These are phyloP conservation scores for Erysimum pusillum DNA, from an alignment of 441 rosid species.

Conservation along the genomic window DNA sequence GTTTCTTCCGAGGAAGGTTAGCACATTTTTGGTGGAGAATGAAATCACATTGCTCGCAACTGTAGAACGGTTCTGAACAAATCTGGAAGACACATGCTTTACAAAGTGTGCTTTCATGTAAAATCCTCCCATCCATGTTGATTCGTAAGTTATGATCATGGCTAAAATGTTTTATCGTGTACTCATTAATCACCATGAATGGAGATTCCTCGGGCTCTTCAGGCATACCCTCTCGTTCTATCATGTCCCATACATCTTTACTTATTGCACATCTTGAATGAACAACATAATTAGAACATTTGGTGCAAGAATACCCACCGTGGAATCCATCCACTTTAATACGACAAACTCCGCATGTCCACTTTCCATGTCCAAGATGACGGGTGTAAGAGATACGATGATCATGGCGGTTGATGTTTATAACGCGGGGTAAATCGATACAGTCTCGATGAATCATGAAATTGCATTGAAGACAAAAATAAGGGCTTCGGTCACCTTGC, in stretches of 20 bases:
- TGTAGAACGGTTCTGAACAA: no score
- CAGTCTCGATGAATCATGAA: no score
- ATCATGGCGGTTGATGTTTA: neutral
- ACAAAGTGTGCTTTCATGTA: neutral
- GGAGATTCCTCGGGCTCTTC: neutral
- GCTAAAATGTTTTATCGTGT: neutral
- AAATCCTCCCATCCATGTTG: neutral
- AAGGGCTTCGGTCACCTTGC: no score
- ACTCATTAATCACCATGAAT: neutral
- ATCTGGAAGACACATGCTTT: neutral
- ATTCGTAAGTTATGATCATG: neutral
- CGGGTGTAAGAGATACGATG: neutral
- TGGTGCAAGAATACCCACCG: neutral
- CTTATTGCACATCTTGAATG: neutral
- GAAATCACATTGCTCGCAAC: no score
- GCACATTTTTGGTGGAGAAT: no score
- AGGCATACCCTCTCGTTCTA: neutral
- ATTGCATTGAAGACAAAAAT: no score
- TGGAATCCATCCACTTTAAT: neutral
- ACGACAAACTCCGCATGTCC: neutral
- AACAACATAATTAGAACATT: neutral
- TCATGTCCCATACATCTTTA: neutral
- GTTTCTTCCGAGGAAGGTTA: neutral
- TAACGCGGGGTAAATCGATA: no score
- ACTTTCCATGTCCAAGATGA: neutral